Evolutionary conservation across 2,329 filamentous ascomycete genomes (phyloP), one percentile per base, ranked within the genome.

Genomic region (Claviceps arundinis): DNA sequence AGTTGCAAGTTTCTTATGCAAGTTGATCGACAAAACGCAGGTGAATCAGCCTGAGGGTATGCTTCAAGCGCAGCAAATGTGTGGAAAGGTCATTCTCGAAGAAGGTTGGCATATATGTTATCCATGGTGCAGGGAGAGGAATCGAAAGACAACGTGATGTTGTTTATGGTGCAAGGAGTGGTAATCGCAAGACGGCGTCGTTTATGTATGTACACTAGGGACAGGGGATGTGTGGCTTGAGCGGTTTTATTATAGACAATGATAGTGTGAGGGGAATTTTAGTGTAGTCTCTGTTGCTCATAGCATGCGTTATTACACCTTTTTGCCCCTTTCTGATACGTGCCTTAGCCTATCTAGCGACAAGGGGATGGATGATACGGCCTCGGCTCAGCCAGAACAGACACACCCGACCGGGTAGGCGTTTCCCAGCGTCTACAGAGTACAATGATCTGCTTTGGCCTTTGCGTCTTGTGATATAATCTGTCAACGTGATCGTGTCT

Each of bases 151-250:
- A 11, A 11, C 9, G 9, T 34, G 30, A 52, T 54, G 46, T 48
- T 49, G 43, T 41, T 19, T 30, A 50, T 49, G 48, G 52, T 43
- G 41, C 17, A 43, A 43, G 41, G 17, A 24, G 9, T 24, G 17
- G 41, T 43, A 43, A 43, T 43, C 13, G 22, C 41, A 43, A 24
- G 41, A 24, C 9, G 14, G 53, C 51, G 52, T 64, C 62, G 66
- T 67, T 69, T 67, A 68, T 74, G 73, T 76, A 76, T 68, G 73
- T 76, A 76, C 68, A 75, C 72, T 74, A 75, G 67, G 73, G 66
- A 67, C 70, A 69, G 67, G 66, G 63, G 66, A 64, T 64, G 64
- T 68, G 70, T 67, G 61, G 63, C 62, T 64, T 60, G 58, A 59
- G 61, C 62, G 64, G 63, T 67, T 67, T 71, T 66, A 68, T 71